These are phyloP conservation scores for Diaporthe vaccinii DNA, from an alignment of 2,329 filamentous ascomycete species.

Conservation along the genomic window DNA sequence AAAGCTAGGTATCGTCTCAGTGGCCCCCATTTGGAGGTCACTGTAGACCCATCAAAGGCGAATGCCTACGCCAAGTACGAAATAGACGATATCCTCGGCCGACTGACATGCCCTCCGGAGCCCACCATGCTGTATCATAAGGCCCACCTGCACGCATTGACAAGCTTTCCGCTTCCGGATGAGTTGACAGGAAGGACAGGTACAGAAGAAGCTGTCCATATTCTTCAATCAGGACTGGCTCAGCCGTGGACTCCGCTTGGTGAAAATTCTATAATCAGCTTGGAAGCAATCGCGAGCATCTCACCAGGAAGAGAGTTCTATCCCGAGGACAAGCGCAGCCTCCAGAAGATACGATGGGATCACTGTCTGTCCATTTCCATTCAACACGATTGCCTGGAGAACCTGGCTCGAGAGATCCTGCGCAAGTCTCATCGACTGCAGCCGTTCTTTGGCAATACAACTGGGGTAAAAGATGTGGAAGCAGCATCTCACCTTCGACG, in stretches of 20 bases:
- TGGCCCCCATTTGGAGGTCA: slow-evolving; percentile 59
- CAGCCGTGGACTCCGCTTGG: slow-evolving; percentile 62
- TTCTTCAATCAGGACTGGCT: slow-evolving; percentile 62
- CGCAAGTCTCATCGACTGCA: slow-evolving; percentile 49
- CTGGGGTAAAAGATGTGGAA: background rate
- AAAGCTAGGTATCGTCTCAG: slow-evolving; percentile 45
- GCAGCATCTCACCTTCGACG: background rate
- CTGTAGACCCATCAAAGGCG: slow-evolving; percentile 46
- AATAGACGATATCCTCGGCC: slow-evolving; percentile 67
- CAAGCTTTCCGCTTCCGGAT: slow-evolving; percentile 70
- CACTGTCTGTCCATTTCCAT: slow-evolving; percentile 48
- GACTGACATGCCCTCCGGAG: slow-evolving; percentile 70
- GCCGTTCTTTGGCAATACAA: slow-evolving; percentile 39
- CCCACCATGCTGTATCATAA: slow-evolving; percentile 68
- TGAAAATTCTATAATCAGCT: background rate
- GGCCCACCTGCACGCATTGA: slow-evolving; percentile 71
- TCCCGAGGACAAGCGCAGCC: slow-evolving; percentile 49
- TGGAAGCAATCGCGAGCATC: slow-evolving; percentile 48
- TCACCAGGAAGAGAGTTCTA: slow-evolving; percentile 53
- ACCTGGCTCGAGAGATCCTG: slow-evolving; percentile 48
- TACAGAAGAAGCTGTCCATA: slow-evolving; percentile 69
- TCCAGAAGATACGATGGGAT: slow-evolving; percentile 55
- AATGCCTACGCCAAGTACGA: slow-evolving; percentile 62
- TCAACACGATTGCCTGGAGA: slow-evolving; percentile 55
- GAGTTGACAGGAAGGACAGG: slow-evolving; percentile 70